Conservation (phyloP, 2,329 filamentous ascomycete species). For the Berkeleyomyces rouxiae region DNA sequence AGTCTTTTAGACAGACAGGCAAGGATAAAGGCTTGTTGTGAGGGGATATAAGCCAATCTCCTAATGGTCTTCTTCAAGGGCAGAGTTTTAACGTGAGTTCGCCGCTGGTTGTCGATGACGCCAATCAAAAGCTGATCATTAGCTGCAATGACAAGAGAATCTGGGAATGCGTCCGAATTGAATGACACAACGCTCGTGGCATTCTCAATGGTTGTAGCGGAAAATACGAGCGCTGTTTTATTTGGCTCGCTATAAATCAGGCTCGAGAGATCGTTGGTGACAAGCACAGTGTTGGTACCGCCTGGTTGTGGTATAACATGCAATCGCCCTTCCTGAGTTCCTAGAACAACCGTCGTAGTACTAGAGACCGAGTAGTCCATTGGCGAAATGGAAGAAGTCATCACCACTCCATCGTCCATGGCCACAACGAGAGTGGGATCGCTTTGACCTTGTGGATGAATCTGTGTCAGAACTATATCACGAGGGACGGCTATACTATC, state of each 20-base stretch:
- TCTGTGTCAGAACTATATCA: constrained; percentile 61
- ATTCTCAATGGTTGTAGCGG: constrained; percentile 79
- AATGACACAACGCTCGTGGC: constrained; percentile 71
- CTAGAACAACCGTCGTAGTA: constrained; percentile 46
- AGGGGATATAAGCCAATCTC: constrained; percentile 68
- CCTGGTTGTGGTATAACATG: constrained; percentile 56
- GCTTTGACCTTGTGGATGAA: constrained; percentile 42
- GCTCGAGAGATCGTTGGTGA: constrained; percentile 85
- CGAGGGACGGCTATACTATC: constrained; percentile 67
- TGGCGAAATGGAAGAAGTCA: constrained; percentile 60
- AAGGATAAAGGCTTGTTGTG: constrained; percentile 66
- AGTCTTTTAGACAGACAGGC: constrained; percentile 69
- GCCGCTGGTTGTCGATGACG: constrained; percentile 64
- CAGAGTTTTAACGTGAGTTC: constrained; percentile 74
- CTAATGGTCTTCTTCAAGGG: constrained; percentile 69
- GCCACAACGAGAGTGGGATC: constrained; percentile 71
- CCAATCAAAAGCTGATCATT: constrained; percentile 61
- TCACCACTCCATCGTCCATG: constrained; percentile 80
- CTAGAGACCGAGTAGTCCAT: constrained; percentile 46
- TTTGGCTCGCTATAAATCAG: constrained; percentile 61
- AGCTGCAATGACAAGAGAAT: constrained; percentile 67
- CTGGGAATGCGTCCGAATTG: constrained; percentile 63
- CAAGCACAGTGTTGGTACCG: constrained; percentile 51
- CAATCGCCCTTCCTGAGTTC: constrained; percentile 59
- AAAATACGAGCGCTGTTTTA: constrained; percentile 79